Conservation (phyloP, 2,329 filamentous ascomycete genomes). For the Claviceps paspali region DNA sequence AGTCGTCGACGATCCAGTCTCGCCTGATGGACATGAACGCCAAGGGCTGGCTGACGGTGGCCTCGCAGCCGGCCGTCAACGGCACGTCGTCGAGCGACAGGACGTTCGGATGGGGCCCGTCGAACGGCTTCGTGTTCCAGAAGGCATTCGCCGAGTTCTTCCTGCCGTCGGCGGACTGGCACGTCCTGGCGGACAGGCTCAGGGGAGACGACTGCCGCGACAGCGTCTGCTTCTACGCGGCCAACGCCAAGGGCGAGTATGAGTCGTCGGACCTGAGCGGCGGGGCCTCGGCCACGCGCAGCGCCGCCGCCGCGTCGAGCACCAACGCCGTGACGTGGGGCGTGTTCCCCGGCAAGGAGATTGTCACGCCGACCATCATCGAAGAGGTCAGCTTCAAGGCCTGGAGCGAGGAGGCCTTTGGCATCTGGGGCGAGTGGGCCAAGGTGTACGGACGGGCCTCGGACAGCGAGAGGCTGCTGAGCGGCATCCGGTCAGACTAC, state of each 20-base stretch:
- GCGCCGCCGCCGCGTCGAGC: slow-evolving; percentile 26
- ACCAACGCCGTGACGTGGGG: slow-evolving; percentile 97
- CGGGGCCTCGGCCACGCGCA: slow-evolving; percentile 14
- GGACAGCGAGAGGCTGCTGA: slow-evolving; percentile 56
- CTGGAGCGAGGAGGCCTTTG: slow-evolving; percentile 92
- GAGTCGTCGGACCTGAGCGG: slow-evolving; percentile 45
- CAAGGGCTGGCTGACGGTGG: slow-evolving; percentile 90
- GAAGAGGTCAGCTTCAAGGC: slow-evolving; percentile 87
- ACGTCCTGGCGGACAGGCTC: slow-evolving; percentile 47
- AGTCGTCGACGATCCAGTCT: slow-evolving; percentile 67
- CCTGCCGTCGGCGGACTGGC: slow-evolving; percentile 60
- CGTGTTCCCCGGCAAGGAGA: slow-evolving; percentile 88
- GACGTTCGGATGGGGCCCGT: slow-evolving; percentile 86
- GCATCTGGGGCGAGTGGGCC: slow-evolving; percentile 90
- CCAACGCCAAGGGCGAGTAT: slow-evolving; percentile 65
- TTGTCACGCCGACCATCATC: slow-evolving; percentile 90
- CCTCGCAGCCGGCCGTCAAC: slow-evolving; percentile 88
- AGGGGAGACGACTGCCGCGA: slow-evolving; percentile 41
- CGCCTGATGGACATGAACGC: slow-evolving; percentile 63
- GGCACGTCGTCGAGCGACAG: slow-evolving; percentile 61
- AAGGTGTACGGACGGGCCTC: slow-evolving; percentile 68
- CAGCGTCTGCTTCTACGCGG: slow-evolving; percentile 74
- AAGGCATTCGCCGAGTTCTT: slow-evolving; percentile 98
- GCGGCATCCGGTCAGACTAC: slow-evolving; percentile 48
- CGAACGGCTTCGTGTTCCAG: slow-evolving; percentile 89